phyloP scores from a whole-genome alignment of 2,329 filamentous ascomycete species.

The Mycocentrospora acerina region DNA sequence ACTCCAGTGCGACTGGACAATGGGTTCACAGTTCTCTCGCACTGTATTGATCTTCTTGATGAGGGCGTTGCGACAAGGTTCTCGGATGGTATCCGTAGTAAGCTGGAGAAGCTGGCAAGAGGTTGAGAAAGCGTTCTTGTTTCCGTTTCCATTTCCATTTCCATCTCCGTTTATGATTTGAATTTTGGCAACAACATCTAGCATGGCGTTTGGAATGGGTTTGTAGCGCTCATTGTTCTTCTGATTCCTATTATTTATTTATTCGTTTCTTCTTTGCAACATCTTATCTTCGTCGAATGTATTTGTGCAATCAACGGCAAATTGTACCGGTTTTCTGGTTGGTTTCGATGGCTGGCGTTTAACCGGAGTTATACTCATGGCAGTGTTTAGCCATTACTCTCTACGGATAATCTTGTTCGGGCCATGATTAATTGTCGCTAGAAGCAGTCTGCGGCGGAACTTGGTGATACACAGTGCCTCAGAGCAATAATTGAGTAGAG shows the following conservation, averaged over 20 bases:
- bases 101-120: constrained; percentile 51
- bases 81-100: constrained; percentile 57
- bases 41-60: constrained; percentile 56
- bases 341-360: constrained; percentile 11
- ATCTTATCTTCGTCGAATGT: constrained; percentile 15
- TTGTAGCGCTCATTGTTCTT: constrained; percentile 4
- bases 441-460: too few relatives aligned
- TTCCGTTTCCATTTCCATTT: constrained; percentile 6
- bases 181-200: background rate
- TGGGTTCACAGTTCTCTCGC: constrained; percentile 51
- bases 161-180: too few relatives aligned
- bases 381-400: constrained; percentile 2
- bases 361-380: constrained; percentile 2
- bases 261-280: constrained; percentile 18
- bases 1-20: constrained; percentile 51
- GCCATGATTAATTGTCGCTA: too few relatives aligned
- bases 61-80: constrained; percentile 55
- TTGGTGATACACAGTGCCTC: too few relatives aligned
- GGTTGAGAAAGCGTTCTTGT: constrained; percentile 11
- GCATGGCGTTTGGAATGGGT: constrained; percentile 7
- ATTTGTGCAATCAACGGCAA: constrained; percentile 17
- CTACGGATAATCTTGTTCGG: too few relatives aligned
- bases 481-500: too few relatives aligned
- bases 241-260: background rate
- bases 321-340: constrained; percentile 2